These are phyloP conservation scores for Dendrocalamus latiflorus DNA, from an alignment of 202 grass and related monocot genomes.

Conservation along the genomic window DNA sequence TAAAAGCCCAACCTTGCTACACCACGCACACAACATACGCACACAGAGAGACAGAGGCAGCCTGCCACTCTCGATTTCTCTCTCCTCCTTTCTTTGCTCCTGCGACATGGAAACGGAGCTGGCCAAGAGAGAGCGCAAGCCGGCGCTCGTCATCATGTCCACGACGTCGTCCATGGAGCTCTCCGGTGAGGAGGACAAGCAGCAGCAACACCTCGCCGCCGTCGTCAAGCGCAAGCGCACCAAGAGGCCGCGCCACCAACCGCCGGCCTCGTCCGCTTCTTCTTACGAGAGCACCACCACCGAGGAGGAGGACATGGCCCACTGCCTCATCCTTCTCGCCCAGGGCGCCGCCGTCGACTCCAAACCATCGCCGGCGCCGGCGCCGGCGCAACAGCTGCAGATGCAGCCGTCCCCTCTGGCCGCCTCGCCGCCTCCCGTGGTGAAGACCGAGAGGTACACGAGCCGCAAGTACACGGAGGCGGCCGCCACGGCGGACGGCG, in stretches of 20 bases:
- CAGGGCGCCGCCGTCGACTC: slow-evolving; percentile 37
- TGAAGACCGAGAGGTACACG: slow-evolving; percentile 44
- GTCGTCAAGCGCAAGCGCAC: slow-evolving; percentile 73
- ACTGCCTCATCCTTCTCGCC: slow-evolving; percentile 87
- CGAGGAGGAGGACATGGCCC: slow-evolving; percentile 90
- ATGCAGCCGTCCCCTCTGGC: neutral
- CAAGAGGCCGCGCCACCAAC: slow-evolving; percentile 52
- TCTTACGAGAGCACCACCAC: slow-evolving; percentile 59
- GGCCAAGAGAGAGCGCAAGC: neutral
- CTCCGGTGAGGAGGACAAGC: slow-evolving; percentile 18
- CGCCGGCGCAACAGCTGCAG: too few relatives aligned
- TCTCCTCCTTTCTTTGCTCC: slow-evolving; percentile 12
- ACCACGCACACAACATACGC: neutral
- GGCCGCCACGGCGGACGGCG: slow-evolving; percentile 25
- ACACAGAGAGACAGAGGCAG: neutral
- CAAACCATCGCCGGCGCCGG: neutral
- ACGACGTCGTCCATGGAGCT: slow-evolving; percentile 36
- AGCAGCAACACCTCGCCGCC: neutral
- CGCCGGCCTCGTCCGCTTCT: slow-evolving; percentile 28
- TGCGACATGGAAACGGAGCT: slow-evolving; percentile 7
- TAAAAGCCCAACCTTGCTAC: slow-evolving; percentile 41
- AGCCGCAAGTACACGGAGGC: slow-evolving; percentile 51
- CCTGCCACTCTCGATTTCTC: too few relatives aligned
- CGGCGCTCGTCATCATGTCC: neutral
- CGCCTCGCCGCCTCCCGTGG: neutral